Base-by-base conservation (phyloP, 2,329 filamentous ascomycete genomes). In the Pseudomassariella vexata region DNA sequence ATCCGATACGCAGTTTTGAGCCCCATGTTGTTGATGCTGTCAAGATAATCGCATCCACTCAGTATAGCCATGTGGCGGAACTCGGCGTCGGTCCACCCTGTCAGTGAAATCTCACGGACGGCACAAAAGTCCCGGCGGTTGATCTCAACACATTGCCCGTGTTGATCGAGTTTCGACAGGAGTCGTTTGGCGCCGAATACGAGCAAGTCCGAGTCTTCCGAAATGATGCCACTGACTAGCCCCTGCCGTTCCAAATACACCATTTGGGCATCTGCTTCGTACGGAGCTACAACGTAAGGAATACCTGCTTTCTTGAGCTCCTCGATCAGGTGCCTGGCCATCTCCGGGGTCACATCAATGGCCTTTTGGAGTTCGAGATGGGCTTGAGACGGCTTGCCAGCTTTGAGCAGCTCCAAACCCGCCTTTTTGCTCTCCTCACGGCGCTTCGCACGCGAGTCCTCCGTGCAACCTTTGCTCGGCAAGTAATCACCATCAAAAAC, bases 401-500 rank as follows among this genome's bases (percentile, higher is more conserved):
- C 82, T 39, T 80, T 81, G 35, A 95, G 67, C 9, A 95, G 65
- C 50, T 92, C 86, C 37, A 90, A 60, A 1, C 89, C 92, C 3
- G 77, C 56, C 51, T 75, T 76, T 55, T 76, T 87, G 59, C 80
- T 86, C 38, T 90, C 82, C 42, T 87, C 79, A 28, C 92, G 77
- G 40, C 77, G 77, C 42, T 78, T 77, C n/a, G 73, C 73, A 32
- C 92, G 76, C 10, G 85, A 81, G 19, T 75, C 72, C 55, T 98
- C 92, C 1, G 90, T 96, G 18, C 72, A 76, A 11, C 86, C 82
- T 60, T 98, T 98, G 68, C 89, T 95, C 19, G 92, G 92, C 16
- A 98, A 72, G 53, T 84, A 88, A 54, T 95, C 92, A 41, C 92
- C 92, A 60, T 98, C 92, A 55, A 98, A 98, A 21, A 98, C 84